Evolutionary conservation across 768 basidiomycete species (phyloP).

Genomic region (Lactifluus rugatus): DNA sequence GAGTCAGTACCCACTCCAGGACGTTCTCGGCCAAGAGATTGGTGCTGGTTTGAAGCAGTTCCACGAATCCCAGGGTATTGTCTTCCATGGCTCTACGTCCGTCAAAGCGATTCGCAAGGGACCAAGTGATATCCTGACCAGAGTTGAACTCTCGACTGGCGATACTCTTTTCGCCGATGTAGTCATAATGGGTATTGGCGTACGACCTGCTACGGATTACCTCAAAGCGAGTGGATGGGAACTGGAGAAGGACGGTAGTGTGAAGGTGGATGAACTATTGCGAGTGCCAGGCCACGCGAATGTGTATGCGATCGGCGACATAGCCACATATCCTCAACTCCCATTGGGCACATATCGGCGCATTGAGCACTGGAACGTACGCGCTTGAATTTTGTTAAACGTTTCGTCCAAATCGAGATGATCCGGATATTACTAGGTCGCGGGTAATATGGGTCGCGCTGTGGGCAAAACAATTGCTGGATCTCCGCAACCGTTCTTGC

Average conservation of each 20-base stretch:
- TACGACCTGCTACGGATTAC: constrained; percentile 72
- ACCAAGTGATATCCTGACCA: constrained; percentile 35
- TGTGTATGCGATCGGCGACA: constrained; percentile 75
- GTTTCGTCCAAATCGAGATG: neutral
- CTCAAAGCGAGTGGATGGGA: constrained; percentile 59
- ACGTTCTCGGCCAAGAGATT: constrained; percentile 71
- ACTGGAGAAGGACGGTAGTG: constrained; percentile 66
- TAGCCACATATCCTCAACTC: constrained; percentile 66
- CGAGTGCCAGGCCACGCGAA: constrained; percentile 42
- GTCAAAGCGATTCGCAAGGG: constrained; percentile 51
- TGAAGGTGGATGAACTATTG: constrained; percentile 69
- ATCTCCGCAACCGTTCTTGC: constrained; percentile 50
- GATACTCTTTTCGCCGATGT: constrained; percentile 60
- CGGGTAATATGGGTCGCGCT: constrained; percentile 76
- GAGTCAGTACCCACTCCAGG: constrained; percentile 71
- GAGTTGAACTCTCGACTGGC: constrained; percentile 33
- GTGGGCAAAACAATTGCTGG: constrained; percentile 68
- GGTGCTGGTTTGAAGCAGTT: constrained; percentile 70
- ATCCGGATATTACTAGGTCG: constrained; percentile 40
- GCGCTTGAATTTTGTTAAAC: constrained; percentile 16
- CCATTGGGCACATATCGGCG: constrained; percentile 42
- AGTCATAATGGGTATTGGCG: constrained; percentile 81
- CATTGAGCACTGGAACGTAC: constrained; percentile 89
- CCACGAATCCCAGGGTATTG: constrained; percentile 74
- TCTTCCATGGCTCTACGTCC: constrained; percentile 69